phyloP scores from a whole-genome alignment of 2,329 filamentous ascomycete species.

The Fusarium cyanostomum region DNA sequence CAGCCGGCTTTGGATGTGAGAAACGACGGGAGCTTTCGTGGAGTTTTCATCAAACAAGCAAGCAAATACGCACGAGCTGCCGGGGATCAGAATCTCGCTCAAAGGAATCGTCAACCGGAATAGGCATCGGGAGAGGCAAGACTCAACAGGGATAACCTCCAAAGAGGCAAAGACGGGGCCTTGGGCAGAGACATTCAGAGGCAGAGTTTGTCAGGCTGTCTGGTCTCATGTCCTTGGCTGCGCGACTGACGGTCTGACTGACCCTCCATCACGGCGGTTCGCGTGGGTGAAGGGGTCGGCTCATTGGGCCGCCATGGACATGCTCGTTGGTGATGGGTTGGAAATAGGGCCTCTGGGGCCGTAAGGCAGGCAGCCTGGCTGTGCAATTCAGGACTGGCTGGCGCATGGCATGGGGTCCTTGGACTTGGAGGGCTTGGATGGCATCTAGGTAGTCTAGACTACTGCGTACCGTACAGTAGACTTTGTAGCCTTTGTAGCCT shows the following conservation, averaged over 20 bases:
- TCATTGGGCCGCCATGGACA: constrained; percentile 43
- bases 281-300: constrained; percentile 35
- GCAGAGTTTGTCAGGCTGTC: constrained; percentile 20
- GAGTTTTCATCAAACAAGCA: constrained; percentile 8
- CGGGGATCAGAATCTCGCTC: constrained; percentile 13
- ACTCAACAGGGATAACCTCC: constrained; percentile 6
- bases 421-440: constrained; percentile 5
- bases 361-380: constrained; percentile 31
- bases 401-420: constrained; percentile 18
- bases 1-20: constrained; percentile 24
- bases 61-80: constrained; percentile 1
- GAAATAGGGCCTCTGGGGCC: constrained; percentile 20
- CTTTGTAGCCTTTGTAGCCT: constrained; percentile 10
- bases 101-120: constrained; percentile 6
- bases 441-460: constrained; percentile 2
- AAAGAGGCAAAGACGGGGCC: constrained; percentile 16
- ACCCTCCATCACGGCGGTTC: constrained; percentile 40
- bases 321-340: constrained; percentile 26
- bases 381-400: constrained; percentile 1
- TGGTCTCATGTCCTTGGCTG: constrained; percentile 42
- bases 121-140: not conserved
- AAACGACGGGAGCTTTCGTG: not conserved
- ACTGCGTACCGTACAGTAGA: too few species aligned
- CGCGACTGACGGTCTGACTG: constrained; percentile 32
- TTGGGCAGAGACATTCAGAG: constrained; percentile 30